These are phyloP conservation scores for Calonectria fujianensis DNA, from an alignment of 2,329 filamentous ascomycete genomes.

Conservation along the genomic window DNA sequence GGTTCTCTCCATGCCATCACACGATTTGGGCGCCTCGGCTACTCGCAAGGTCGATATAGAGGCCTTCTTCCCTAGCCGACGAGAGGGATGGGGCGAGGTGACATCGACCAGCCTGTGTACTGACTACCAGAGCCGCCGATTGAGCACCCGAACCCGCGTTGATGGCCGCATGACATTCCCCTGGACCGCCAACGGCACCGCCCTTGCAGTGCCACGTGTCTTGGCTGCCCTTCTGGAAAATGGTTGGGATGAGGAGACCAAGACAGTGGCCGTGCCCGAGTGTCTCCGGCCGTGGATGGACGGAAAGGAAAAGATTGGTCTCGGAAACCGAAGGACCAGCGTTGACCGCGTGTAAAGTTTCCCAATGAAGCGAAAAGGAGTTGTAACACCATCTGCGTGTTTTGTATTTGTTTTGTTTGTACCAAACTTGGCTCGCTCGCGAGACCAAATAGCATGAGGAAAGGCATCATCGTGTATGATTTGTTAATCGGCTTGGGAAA, in stretches of 20 bases:
- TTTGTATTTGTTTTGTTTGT: conserved; percentile 37
- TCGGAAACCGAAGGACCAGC: conserved; percentile 55
- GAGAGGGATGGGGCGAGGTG: conserved; percentile 88
- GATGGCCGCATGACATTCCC: conserved; percentile 81
- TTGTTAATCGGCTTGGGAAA: conserved; percentile 42
- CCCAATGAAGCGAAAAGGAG: not conserved
- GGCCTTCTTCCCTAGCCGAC: conserved; percentile 90
- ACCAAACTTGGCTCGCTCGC: conserved; percentile 30
- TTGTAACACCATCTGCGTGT: conserved; percentile 25
- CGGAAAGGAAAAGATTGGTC: conserved; percentile 78
- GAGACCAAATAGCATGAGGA: not conserved
- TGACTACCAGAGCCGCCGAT: conserved; percentile 91
- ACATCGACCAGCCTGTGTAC: conserved; percentile 93
- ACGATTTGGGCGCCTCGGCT: conserved; percentile 92
- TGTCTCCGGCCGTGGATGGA: conserved; percentile 91
- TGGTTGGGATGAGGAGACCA: conserved; percentile 84
- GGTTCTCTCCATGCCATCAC: conserved; percentile 92
- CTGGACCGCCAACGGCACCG: conserved; percentile 95
- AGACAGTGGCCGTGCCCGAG: conserved; percentile 84
- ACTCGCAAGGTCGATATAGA: conserved; percentile 94
- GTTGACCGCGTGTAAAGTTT: conserved; percentile 54
- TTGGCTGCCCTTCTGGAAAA: conserved; percentile 93
- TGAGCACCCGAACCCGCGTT: conserved; percentile 83
- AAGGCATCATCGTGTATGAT: conserved; percentile 29
- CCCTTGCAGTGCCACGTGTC: conserved; percentile 91